Evolutionary conservation across 345 rosid species (phyloP).

Genomic region (Moringa oleifera): DNA sequence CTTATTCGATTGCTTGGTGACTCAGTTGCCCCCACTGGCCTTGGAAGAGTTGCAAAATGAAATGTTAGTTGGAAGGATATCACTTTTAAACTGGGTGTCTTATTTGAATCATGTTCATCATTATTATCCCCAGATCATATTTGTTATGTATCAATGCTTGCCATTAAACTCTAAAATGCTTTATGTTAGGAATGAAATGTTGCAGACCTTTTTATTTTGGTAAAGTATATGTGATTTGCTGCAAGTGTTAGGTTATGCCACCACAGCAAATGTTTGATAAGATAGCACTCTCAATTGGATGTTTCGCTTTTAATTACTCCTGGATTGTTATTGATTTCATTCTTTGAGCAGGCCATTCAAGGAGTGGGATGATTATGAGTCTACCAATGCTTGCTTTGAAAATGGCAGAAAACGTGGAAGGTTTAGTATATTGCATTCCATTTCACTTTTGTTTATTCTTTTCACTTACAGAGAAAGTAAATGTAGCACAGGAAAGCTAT

Average conservation of each 20-base stretch:
- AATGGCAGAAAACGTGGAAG: constrained; percentile 62
- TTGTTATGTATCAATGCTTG: too few species aligned
- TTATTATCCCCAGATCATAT: not conserved
- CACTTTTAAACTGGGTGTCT: not conserved
- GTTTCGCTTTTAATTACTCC: not conserved
- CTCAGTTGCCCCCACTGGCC: constrained; percentile 58
- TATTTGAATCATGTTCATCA: not conserved
- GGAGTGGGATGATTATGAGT: constrained; percentile 38
- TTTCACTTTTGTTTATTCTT: not conserved
- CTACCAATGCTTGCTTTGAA: constrained; percentile 23
- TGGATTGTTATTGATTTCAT: not conserved
- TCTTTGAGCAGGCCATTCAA: constrained; percentile 50
- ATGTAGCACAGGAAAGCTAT: not conserved
- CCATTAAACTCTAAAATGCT: too few species aligned
- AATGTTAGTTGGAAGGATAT: constrained; percentile 35
- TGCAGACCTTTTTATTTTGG: not conserved
- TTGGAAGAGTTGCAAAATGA: constrained; percentile 53
- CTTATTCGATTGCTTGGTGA: constrained; percentile 41
- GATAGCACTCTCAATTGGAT: too few species aligned
- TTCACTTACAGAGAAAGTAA: not conserved
- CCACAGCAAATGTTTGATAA: not conserved
- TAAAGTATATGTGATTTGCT: not conserved
- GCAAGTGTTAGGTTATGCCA: not conserved
- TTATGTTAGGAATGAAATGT: too few species aligned
- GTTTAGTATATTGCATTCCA: constrained; percentile 22